A percentile compares a stretch with the other conserved stretches of the same genome.
phyloP scores from a whole-genome alignment of 768 basidiomycete species.

The Phaeotremella skinneri region DNA sequence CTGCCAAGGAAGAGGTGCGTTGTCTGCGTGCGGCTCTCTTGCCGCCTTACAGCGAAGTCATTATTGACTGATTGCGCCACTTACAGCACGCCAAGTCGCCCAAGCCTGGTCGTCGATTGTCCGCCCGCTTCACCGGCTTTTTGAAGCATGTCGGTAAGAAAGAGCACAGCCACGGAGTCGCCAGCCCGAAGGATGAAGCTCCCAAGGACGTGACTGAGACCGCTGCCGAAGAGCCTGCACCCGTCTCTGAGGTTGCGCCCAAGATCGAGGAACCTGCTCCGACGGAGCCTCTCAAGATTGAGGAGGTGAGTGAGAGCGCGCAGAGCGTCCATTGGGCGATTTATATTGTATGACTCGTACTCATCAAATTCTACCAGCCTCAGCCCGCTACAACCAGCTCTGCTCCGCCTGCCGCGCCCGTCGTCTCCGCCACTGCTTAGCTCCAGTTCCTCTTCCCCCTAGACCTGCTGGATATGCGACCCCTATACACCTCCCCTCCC shows the following conservation, averaged over 20 bases:
- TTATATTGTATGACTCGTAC: background rate
- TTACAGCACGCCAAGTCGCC: constrained; percentile 43
- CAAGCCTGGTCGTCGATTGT: constrained; percentile 79
- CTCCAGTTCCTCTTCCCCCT: too few species aligned
- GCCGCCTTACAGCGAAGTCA: background rate
- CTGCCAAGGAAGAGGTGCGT: constrained; percentile 59
- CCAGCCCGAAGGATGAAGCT: constrained; percentile 53
- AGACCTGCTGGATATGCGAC: too few species aligned
- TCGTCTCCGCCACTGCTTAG: constrained; percentile 80
- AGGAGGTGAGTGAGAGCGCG: constrained; percentile 27
- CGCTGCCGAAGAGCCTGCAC: constrained; percentile 52
- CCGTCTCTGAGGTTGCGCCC: constrained; percentile 83
- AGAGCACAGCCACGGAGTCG: constrained; percentile 24
- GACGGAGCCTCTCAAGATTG: constrained; percentile 73
- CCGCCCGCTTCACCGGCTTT: constrained; percentile 75
- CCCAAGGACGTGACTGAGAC: constrained; percentile 56
- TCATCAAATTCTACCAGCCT: constrained; percentile 3
- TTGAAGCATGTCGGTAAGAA: constrained; percentile 61
- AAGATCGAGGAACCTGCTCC: constrained; percentile 79
- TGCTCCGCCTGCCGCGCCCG: constrained; percentile 61
- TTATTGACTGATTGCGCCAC: background rate
- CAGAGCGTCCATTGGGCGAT: constrained; percentile 34
- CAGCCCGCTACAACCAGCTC: constrained; percentile 33
- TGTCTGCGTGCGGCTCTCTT: background rate
- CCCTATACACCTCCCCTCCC: too few species aligned